These are phyloP conservation scores for Chytridium lagenaria DNA, from an alignment of 371 early-diverging fungal genomes.

Conservation along the genomic window DNA sequence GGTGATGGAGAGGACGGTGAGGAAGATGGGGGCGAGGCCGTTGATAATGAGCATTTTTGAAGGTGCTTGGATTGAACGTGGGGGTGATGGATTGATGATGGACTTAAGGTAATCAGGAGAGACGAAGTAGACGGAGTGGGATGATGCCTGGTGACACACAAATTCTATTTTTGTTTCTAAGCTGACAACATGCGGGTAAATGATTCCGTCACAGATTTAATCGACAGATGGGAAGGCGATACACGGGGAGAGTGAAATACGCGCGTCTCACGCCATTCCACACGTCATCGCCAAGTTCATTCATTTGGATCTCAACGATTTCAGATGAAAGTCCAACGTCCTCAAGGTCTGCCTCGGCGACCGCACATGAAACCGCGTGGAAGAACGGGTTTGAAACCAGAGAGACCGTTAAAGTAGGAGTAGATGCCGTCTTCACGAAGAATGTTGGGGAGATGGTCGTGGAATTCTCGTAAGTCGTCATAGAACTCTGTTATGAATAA, in stretches of 20 bases:
- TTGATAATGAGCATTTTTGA: not conserved
- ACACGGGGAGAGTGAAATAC: constrained; percentile 55
- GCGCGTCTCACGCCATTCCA: constrained; percentile 90
- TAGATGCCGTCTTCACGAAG: constrained; percentile 81
- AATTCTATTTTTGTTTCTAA: no score
- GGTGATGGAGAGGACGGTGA: not conserved
- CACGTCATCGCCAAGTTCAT: constrained; percentile 77
- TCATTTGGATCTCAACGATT: constrained; percentile 74
- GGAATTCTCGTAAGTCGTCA: constrained; percentile 86
- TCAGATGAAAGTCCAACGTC: constrained; percentile 79
- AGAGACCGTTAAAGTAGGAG: constrained; percentile 94
- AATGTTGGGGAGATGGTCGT: constrained; percentile 80
- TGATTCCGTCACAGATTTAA: constrained; percentile 24
- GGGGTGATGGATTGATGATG: not conserved
- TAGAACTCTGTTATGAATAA: constrained; percentile 92
- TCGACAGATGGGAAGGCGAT: constrained; percentile 47
- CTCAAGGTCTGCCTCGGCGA: constrained; percentile 81
- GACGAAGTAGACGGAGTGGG: not conserved
- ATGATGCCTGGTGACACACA: no score
- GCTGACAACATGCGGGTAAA: not conserved
- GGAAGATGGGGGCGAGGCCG: not conserved
- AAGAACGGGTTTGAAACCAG: constrained; percentile 92
- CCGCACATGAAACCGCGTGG: constrained; percentile 90
- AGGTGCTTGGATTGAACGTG: not conserved
- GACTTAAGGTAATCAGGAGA: not conserved